phyloP scores from a whole-genome alignment of 495 filamentous ascomycete genomes.

The Penicillium fimorum region DNA sequence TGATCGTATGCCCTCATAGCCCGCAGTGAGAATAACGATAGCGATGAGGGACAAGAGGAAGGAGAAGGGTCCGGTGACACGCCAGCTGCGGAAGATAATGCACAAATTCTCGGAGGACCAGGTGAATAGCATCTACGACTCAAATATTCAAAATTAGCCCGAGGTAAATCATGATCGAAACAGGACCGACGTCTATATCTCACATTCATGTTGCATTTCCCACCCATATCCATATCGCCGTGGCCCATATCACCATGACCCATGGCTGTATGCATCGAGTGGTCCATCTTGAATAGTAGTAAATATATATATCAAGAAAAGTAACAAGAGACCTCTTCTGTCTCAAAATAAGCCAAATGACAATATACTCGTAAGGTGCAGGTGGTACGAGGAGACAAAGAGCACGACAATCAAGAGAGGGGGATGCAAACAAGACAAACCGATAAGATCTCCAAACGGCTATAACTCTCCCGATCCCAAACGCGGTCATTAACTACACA shows the following conservation, averaged over 20 bases:
- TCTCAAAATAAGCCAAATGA: neutral
- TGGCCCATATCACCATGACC: constrained; percentile 44
- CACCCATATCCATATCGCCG: constrained; percentile 58
- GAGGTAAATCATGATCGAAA: neutral
- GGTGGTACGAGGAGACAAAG: constrained; percentile 13
- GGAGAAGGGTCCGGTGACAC: constrained; percentile 64
- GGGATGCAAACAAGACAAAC: constrained; percentile 46
- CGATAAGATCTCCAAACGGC: constrained; percentile 29
- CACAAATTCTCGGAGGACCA: constrained; percentile 91
- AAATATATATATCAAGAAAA: neutral
- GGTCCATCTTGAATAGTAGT: constrained; percentile 28
- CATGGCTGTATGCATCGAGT: constrained; percentile 49
- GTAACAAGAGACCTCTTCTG: neutral
- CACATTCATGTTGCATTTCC: constrained; percentile 83
- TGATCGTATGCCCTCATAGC: constrained; percentile 86
- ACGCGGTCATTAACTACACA: constrained; percentile 11
- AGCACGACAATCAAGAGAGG: constrained; percentile 11
- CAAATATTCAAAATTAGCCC: neutral
- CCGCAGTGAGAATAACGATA: constrained; percentile 77
- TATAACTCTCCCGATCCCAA: constrained; percentile 18
- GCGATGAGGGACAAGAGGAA: constrained; percentile 79
- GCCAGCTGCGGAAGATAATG: constrained; percentile 93
- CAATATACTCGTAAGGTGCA: neutral
- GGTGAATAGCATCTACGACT: constrained; percentile 89
- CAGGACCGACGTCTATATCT: constrained; percentile 15